These are phyloP conservation scores for Tetrahymena malaccensis DNA, from an alignment of 73 alveolate genomes.

Conservation along the genomic window DNA sequence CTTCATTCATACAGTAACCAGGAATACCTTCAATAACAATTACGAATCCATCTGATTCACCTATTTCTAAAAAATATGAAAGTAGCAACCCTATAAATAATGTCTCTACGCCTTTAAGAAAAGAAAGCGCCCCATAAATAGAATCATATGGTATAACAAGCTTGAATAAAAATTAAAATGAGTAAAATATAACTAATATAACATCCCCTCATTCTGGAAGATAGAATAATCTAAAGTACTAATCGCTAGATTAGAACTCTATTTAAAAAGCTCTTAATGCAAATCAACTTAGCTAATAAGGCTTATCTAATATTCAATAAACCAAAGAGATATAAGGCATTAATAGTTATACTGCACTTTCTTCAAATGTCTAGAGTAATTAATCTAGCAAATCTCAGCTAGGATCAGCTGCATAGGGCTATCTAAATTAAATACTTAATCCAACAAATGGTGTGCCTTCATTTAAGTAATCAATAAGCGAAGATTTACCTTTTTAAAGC, in stretches of 20 bases:
- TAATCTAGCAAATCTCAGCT: not conserved
- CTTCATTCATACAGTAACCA: not conserved
- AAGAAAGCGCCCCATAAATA: not conserved
- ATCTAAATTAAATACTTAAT: not conserved
- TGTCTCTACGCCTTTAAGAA: not conserved
- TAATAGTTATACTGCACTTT: not conserved
- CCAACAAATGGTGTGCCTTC: not conserved
- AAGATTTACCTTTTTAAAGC: not conserved
- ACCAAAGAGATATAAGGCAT: not conserved
- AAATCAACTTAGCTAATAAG: too few species aligned
- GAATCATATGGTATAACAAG: not conserved
- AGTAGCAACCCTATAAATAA: not conserved
- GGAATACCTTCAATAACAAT: not conserved
- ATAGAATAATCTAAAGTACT: not conserved
- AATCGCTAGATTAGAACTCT: not conserved
- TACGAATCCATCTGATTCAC: not conserved
- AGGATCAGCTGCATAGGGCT: not conserved
- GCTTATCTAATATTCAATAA: not conserved
- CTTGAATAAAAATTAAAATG: not conserved
- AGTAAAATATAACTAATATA: not conserved
- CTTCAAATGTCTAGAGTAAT: not conserved
- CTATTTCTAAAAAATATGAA: not conserved
- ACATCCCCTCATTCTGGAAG: not conserved
- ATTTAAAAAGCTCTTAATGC: not conserved
- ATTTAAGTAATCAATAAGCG: not conserved